Percentiles rank a stretch among this genome's conserved stretches.
These are phyloP conservation scores for Fusarium penzigii DNA, from an alignment of 2,329 filamentous ascomycete genomes.

Conservation along the genomic window DNA sequence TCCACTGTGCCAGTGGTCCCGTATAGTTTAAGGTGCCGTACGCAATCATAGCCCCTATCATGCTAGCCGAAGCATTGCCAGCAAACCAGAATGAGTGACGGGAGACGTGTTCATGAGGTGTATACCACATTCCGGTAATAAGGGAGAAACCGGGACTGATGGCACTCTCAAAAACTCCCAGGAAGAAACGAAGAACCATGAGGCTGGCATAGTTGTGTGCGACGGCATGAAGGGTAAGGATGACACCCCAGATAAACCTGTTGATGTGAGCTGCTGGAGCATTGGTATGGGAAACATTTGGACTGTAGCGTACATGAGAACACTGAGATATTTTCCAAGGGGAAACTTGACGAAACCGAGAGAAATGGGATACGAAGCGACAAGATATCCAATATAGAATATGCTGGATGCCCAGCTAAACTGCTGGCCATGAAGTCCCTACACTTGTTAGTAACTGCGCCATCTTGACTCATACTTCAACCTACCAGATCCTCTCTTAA, in stretches of 20 bases:
- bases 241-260: constrained; percentile 32
- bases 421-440: constrained; percentile 34
- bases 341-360: constrained; percentile 22
- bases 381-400: constrained; percentile 52
- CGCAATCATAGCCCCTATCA: constrained; percentile 28
- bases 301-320: constrained; percentile 10
- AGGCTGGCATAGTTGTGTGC: constrained; percentile 34
- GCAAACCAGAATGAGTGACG: constrained; percentile 34
- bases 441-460: background rate
- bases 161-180: constrained; percentile 29
- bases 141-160: constrained; percentile 28
- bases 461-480: background rate
- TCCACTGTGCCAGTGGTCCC: constrained; percentile 6
- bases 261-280: background rate
- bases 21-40: constrained; percentile 16
- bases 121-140: constrained; percentile 34
- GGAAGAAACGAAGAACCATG: constrained; percentile 25
- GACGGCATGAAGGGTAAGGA: constrained; percentile 37
- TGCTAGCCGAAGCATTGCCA: constrained; percentile 29
- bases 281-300: background rate
- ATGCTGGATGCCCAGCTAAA: constrained; percentile 50
- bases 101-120: constrained; percentile 27
- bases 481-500: constrained; percentile 5
- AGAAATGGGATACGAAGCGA: constrained; percentile 23
- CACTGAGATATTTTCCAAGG: constrained; percentile 23